These are phyloP conservation scores for Micromonas commoda DNA, from an alignment of 139 green algal species.

Conservation along the genomic window DNA sequence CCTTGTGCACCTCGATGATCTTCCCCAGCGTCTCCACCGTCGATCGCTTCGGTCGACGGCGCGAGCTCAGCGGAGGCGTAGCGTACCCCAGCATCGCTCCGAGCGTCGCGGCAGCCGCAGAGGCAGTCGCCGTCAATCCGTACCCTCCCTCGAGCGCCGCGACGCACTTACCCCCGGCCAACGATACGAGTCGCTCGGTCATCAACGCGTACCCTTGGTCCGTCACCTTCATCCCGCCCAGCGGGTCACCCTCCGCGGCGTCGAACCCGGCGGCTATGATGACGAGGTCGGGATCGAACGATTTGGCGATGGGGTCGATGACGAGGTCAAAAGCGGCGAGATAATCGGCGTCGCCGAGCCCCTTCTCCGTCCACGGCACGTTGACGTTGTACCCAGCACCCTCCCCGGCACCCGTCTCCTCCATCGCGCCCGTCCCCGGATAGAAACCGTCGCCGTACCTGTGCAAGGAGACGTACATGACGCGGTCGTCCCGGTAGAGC, in stretches of 20 bases:
- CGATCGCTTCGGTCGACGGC: not conserved
- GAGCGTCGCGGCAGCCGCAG: not conserved
- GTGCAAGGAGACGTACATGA: slow-evolving; percentile 74
- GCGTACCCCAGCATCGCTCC: slow-evolving; percentile 17
- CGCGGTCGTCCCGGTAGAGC: slow-evolving; percentile 53
- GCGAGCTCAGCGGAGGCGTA: not conserved
- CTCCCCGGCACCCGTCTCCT: slow-evolving; percentile 41
- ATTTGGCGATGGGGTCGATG: slow-evolving; percentile 30
- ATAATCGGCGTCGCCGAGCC: slow-evolving; percentile 57
- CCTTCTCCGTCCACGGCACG: slow-evolving; percentile 51
- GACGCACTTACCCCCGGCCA: slow-evolving; percentile 26
- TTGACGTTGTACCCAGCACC: slow-evolving; percentile 58
- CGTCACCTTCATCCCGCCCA: slow-evolving; percentile 37
- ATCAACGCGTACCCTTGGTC: slow-evolving; percentile 43
- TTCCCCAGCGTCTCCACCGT: not conserved
- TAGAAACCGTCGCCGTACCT: slow-evolving; percentile 48
- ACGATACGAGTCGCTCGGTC: slow-evolving; percentile 33
- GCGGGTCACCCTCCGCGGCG: slow-evolving; percentile 47
- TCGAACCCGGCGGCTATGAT: slow-evolving; percentile 70
- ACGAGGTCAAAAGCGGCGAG: slow-evolving; percentile 52
- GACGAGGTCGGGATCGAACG: slow-evolving; percentile 51
- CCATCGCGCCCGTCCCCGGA: slow-evolving; percentile 50
- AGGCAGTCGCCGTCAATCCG: not conserved
- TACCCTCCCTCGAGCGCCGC: slow-evolving; percentile 48
- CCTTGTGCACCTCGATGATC: not conserved